A percentile compares a stretch with the other conserved stretches of the same genome.
phyloP scores from a whole-genome alignment of 345 rosid species.

The Citropsis articulata region DNA sequence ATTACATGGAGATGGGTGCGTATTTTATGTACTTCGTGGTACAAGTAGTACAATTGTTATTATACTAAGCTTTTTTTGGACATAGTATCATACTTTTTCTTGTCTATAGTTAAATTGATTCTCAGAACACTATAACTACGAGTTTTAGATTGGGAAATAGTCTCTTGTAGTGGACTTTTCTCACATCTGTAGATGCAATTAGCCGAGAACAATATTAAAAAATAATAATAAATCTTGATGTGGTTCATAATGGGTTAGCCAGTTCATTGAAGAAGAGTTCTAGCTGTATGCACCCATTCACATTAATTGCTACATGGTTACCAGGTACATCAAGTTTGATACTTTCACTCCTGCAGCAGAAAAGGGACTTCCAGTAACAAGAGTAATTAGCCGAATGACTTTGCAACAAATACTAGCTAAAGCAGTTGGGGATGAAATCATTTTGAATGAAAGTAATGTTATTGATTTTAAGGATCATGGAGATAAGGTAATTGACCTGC shows the following conservation, averaged over 20 bases:
- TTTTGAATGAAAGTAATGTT: constrained; percentile 79
- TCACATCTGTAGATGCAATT: background rate
- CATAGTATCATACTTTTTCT: background rate
- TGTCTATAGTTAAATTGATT: background rate
- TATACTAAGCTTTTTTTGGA: background rate
- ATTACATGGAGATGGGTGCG: background rate
- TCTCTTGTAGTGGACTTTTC: background rate
- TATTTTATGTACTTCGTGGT: background rate
- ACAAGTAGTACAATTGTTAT: background rate
- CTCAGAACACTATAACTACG: background rate
- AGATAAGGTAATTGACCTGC: constrained; percentile 49
- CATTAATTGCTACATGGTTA: constrained; percentile 23
- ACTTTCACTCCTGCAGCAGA: constrained; percentile 92
- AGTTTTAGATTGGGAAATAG: background rate
- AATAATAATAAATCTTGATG: background rate
- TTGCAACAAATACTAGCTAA: constrained; percentile 77
- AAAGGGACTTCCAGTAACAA: constrained; percentile 84
- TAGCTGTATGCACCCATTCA: constrained; percentile 14
- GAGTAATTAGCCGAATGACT: constrained; percentile 88
- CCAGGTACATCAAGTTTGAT: constrained; percentile 91
- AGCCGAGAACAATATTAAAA: no score
- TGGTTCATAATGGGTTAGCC: background rate
- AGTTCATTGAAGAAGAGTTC: background rate
- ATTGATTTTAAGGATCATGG: constrained; percentile 79
- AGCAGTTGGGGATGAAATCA: constrained; percentile 79